A percentile compares a stretch with the other conserved stretches of the same genome.
Evolutionary conservation across 2,329 filamentous ascomycete genomes (phyloP).

Genomic region (Penicillium griseofulvum): DNA sequence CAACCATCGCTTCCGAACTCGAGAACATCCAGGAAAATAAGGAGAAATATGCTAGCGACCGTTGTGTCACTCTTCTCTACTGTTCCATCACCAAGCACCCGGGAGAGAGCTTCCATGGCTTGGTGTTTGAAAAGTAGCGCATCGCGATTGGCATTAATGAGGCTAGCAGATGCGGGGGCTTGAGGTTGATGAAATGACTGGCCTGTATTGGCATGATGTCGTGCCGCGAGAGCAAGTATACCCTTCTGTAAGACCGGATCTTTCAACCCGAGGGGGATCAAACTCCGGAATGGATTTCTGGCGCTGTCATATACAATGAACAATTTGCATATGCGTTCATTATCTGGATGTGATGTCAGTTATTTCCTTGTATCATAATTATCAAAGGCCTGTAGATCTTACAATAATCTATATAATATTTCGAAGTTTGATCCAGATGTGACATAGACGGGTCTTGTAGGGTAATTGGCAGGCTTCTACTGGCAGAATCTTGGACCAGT

Average conservation of each 20-base stretch:
- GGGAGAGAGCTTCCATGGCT: slow-evolving; percentile 32
- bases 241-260: slow-evolving; percentile 31
- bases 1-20: slow-evolving; percentile 36
- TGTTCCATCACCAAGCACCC: slow-evolving; percentile 13
- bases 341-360: slow-evolving; percentile 22
- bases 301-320: slow-evolving; percentile 37
- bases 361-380: too few species aligned
- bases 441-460: slow-evolving; percentile 2
- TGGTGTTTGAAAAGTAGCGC: slow-evolving; percentile 36
- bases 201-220: slow-evolving; percentile 32
- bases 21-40: slow-evolving; percentile 33
- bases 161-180: slow-evolving; percentile 1
- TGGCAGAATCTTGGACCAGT: not conserved
- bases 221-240: slow-evolving; percentile 35
- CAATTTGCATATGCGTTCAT: slow-evolving; percentile 36
- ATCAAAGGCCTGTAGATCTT: not conserved
- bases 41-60: slow-evolving; percentile 35
- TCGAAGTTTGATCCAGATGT: slow-evolving; percentile 17
- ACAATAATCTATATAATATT: slow-evolving; percentile 7
- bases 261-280: slow-evolving; percentile 31
- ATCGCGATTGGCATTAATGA: slow-evolving; percentile 24
- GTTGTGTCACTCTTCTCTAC: slow-evolving; percentile 25
- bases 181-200: slow-evolving; percentile 22
- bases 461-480: not conserved
- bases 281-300: slow-evolving; percentile 33